Evolutionary conservation across 2,329 filamentous ascomycete genomes (phyloP), one percentile per base, ranked within the genome.

Genomic region (Capronia epimyces): DNA sequence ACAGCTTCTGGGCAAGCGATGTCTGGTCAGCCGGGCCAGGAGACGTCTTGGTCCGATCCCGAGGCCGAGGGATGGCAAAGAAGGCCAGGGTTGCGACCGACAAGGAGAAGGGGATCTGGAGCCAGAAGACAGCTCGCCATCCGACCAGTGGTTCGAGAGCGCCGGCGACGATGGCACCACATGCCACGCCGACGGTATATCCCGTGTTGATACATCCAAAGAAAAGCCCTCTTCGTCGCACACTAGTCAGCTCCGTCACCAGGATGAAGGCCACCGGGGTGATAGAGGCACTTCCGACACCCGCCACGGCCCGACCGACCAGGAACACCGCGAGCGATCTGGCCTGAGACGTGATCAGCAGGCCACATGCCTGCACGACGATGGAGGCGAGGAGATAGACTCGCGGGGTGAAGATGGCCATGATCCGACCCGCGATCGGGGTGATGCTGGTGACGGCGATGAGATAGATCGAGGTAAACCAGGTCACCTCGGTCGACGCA

Each of bases 381-480:
- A 83, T 78, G 1, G 84, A 77, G 8, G 73, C 75, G 21, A 87
- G 72, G 47, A 89, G 76, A 62, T 86, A 84, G 18, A 73, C 63
- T 20, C 83, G 75, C 0, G 86, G 80, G 0, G 53, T 57, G 66
- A 94, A 91, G 20, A 93, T 81, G 60, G 83, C 81, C 40, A 83
- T 81, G 1, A 94, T 71, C 15, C 87, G 81, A 5, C 87, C 87
- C 32, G 80, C 76, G 1, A 94, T 67, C 0, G 88, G 87, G 0
- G 83, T 79, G 10, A 86, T 68, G 43, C 76, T 78, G 24, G 75
- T 76, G 65, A 75, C 69, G 20, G 74, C 71, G 46, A 87, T 77
- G 75, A 93, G 74, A 64, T 88, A 94, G 2, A 84, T 76, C 25
- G 85, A 87, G 6, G 85, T 89, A 65, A 93, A 89, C 87, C 87